These are phyloP conservation scores for Luffa aegyptiaca DNA, from an alignment of 306 rosid species.

Conservation along the genomic window DNA sequence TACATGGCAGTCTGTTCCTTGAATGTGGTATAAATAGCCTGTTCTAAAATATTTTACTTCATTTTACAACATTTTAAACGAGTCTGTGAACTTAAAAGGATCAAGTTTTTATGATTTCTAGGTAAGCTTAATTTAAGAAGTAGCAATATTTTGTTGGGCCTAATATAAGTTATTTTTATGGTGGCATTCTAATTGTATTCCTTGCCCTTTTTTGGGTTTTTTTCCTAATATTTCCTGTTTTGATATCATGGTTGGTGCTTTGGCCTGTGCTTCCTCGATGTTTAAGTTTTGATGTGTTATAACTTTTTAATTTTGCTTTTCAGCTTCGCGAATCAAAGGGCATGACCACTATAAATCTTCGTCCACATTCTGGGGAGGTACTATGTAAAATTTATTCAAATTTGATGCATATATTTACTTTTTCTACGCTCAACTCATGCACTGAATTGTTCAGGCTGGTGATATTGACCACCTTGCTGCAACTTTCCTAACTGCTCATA, in stretches of 20 bases:
- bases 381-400: background rate
- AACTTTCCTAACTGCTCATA: slow-evolving; percentile 71
- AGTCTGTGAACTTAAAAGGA: background rate
- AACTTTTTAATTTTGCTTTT: slow-evolving; percentile 7
- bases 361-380: slow-evolving; percentile 99
- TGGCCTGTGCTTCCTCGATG: background rate
- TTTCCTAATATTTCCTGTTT: background rate
- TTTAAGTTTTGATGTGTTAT: background rate
- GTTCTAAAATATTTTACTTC: background rate
- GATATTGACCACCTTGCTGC: slow-evolving; percentile 99
- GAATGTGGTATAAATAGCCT: background rate
- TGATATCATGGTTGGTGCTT: background rate
- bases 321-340: slow-evolving; percentile 99
- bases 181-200: background rate
- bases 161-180: background rate
- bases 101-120: background rate
- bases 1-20: background rate
- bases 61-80: background rate
- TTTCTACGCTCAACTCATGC: slow-evolving; percentile 15
- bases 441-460: slow-evolving; percentile 62
- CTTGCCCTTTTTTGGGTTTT: background rate
- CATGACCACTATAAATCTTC: slow-evolving; percentile 90
- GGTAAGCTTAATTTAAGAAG: background rate
- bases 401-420: background rate
- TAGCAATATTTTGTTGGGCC: background rate